A percentile compares a stretch with the other conserved stretches of the same genome.
Evolutionary conservation across 345 rosid genomes (phyloP).

Genomic region (Nasturtium officinale): DNA sequence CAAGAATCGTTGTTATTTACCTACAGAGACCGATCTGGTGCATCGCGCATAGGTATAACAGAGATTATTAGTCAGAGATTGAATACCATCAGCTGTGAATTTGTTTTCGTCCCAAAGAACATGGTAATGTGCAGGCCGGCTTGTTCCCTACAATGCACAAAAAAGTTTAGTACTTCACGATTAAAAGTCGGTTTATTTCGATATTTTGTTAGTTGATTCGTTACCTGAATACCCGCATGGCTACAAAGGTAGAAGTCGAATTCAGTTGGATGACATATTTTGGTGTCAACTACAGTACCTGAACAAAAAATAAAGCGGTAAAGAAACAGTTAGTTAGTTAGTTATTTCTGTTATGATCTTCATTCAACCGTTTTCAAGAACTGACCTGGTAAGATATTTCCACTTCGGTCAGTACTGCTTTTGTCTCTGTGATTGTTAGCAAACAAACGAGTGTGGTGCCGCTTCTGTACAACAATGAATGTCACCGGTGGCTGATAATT

Average conservation of each 20-base stretch:
- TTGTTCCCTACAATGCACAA: slow-evolving; percentile 69
- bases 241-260: slow-evolving; percentile 98
- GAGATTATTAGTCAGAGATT: slow-evolving; percentile 91
- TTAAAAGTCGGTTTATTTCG: slow-evolving; percentile 48
- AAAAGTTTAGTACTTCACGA: neutral
- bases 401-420: slow-evolving; percentile 88
- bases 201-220: slow-evolving; percentile 24
- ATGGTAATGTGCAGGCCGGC: slow-evolving; percentile 99
- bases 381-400: slow-evolving; percentile 90
- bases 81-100: slow-evolving; percentile 96
- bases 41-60: slow-evolving; percentile 98
- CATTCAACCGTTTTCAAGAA: neutral
- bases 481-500: slow-evolving; percentile 97
- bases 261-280: slow-evolving; percentile 96
- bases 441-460: slow-evolving; percentile 95
- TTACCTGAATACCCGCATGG: slow-evolving; percentile 98
- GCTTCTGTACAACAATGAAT: slow-evolving; percentile 95
- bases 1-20: slow-evolving; percentile 45
- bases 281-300: slow-evolving; percentile 96
- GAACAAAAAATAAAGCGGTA: slow-evolving; percentile 1
- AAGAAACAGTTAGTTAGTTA: slow-evolving; percentile 14
- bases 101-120: slow-evolving; percentile 99
- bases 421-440: slow-evolving; percentile 91
- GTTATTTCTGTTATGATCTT: slow-evolving; percentile 9
- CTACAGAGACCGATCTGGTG: slow-evolving; percentile 92